Conservation (phyloP, 441 rosid genomes). For the Sinapis alba region DNA sequence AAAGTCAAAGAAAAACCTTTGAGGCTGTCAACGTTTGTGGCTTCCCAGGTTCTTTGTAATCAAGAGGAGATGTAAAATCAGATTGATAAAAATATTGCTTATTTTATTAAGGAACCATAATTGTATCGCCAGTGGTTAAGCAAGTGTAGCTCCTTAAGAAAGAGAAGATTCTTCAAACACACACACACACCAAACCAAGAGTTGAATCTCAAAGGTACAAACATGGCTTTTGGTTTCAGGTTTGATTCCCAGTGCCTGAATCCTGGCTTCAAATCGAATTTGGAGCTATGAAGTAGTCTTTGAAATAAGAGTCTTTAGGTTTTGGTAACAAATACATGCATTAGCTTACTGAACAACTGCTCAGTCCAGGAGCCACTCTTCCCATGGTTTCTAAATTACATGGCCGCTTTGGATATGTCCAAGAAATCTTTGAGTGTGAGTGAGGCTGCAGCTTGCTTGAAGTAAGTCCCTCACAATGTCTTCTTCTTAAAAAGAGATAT, state of each 20-base stretch:
- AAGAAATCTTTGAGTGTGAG: constrained; percentile 56
- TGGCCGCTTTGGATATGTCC: constrained; percentile 55
- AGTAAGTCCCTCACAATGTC: constrained; percentile 52
- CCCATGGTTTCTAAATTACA: too few species aligned
- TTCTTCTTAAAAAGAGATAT: constrained; percentile 56
- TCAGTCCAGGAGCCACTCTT: too few species aligned
- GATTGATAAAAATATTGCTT: constrained; percentile 61
- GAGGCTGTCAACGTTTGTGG: constrained; percentile 39
- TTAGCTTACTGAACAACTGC: too few species aligned
- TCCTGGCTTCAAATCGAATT: too few species aligned
- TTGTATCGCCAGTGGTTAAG: constrained; percentile 65
- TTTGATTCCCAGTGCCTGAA: too few species aligned
- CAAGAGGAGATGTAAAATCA: constrained; percentile 73
- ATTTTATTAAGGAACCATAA: constrained; percentile 73
- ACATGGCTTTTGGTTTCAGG: constrained; percentile 72
- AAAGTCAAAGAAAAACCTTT: constrained; percentile 46
- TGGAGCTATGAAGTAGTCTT: too few species aligned
- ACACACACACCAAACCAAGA: too few species aligned
- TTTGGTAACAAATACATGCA: too few species aligned
- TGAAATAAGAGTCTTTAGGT: too few species aligned
- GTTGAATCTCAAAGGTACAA: too few species aligned
- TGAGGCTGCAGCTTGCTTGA: constrained; percentile 58
- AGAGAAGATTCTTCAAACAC: not conserved
- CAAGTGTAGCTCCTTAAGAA: constrained; percentile 62
- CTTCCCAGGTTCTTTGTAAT: constrained; percentile 63